These are phyloP conservation scores for Aspergillus terreus DNA, from an alignment of 2,329 filamentous ascomycete species.

Conservation along the genomic window DNA sequence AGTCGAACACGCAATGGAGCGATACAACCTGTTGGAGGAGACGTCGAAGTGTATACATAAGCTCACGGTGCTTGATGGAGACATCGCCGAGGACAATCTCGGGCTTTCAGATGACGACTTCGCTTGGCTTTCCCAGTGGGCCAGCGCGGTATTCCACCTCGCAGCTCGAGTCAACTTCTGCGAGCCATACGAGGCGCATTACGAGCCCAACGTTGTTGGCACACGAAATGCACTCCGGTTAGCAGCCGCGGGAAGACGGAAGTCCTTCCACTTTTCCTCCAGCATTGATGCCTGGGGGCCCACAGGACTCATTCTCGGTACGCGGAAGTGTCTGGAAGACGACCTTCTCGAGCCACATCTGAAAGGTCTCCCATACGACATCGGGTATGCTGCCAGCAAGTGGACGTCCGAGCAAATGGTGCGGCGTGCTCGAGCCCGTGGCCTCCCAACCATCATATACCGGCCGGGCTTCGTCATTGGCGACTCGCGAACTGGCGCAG, in stretches of 20 bases:
- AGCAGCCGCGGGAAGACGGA: slow-evolving; percentile 47
- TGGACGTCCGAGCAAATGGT: slow-evolving; percentile 68
- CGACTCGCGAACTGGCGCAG: slow-evolving; percentile 56
- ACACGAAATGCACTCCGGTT: slow-evolving; percentile 68
- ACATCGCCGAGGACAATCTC: slow-evolving; percentile 64
- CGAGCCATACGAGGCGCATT: slow-evolving; percentile 64
- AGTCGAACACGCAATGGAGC: slow-evolving; percentile 50
- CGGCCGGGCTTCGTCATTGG: slow-evolving; percentile 77
- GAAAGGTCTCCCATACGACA: slow-evolving; percentile 49
- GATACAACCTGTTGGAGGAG: slow-evolving; percentile 28
- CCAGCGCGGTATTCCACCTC: slow-evolving; percentile 70
- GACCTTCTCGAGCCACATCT: slow-evolving; percentile 10
- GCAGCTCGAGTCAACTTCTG: slow-evolving; percentile 73
- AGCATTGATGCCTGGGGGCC: slow-evolving; percentile 13
- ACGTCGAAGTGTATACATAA: slow-evolving; percentile 3
- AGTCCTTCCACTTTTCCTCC: slow-evolving; percentile 15
- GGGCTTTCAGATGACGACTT: slow-evolving; percentile 62
- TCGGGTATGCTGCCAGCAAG: slow-evolving; percentile 80
- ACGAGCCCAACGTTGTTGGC: slow-evolving; percentile 65
- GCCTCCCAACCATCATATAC: slow-evolving; percentile 66
- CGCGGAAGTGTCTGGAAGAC: slow-evolving; percentile 6
- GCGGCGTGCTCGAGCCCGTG: slow-evolving; percentile 65
- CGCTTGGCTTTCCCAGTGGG: slow-evolving; percentile 57
- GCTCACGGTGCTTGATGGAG: slow-evolving; percentile 45
- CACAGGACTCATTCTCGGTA: slow-evolving; percentile 8